Percentiles rank a stretch among this genome's conserved stretches.
These are phyloP conservation scores for Yarrowia keelungensis DNA, from an alignment of 805 yeast species.

Conservation along the genomic window DNA sequence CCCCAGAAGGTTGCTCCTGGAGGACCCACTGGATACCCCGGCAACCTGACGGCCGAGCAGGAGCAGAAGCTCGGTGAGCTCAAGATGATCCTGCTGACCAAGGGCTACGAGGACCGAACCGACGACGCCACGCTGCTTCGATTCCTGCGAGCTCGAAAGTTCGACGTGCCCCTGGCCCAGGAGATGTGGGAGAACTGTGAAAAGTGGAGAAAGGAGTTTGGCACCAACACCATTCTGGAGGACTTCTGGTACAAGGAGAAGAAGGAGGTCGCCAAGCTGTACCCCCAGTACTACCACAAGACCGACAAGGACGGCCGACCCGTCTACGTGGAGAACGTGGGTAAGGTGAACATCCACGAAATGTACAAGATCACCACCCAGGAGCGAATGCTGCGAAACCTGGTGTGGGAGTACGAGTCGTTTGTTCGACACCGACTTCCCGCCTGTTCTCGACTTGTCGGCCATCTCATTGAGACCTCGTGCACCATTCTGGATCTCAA, in stretches of 20 bases:
- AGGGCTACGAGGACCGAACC: constrained; percentile 75
- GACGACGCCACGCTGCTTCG: constrained; percentile 86
- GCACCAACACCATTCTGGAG: constrained; percentile 81
- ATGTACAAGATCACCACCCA: constrained; percentile 93
- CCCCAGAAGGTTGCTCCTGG: constrained; percentile 74
- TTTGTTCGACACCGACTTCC: constrained; percentile 85
- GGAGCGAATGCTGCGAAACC: constrained; percentile 93
- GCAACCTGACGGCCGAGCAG: constrained; percentile 76
- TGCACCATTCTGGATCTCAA: constrained; percentile 95
- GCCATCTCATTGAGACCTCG: constrained; percentile 86
- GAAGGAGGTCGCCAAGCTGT: constrained; percentile 82
- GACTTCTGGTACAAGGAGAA: constrained; percentile 95
- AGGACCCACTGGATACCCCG: constrained; percentile 78
- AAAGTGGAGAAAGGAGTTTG: constrained; percentile 87
- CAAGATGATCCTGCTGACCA: constrained; percentile 61
- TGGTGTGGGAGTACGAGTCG: constrained; percentile 97
- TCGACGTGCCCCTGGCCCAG: constrained; percentile 78
- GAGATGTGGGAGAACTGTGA: constrained; percentile 88
- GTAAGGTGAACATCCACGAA: constrained; percentile 85
- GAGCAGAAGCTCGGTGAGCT: constrained; percentile 63
- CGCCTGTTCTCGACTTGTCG: constrained; percentile 87
- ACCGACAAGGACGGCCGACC: constrained; percentile 98
- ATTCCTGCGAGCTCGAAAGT: constrained; percentile 94
- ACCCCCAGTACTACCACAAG: constrained; percentile 98
- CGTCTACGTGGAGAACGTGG: constrained; percentile 90